Evolutionary conservation across 148 eudicot genomes (phyloP), one percentile per base, ranked within the genome.

Genomic region (Fallopia convolvulus): DNA sequence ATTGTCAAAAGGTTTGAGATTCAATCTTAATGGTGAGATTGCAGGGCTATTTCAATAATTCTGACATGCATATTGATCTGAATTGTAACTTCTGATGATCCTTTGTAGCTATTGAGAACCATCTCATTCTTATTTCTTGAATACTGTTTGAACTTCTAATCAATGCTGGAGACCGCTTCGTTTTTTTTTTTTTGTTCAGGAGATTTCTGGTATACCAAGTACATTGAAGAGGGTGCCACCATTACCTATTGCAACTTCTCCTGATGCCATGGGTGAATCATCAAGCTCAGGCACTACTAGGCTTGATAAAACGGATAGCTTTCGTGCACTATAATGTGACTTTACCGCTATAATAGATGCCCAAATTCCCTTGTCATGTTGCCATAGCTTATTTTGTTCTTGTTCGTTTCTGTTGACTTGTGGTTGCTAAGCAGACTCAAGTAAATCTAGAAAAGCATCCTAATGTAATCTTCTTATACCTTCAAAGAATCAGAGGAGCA

Each of bases 201-300:
- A 86, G 82, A 76, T 86, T 75, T 86, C 89, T 11, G 89, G 89
- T 47, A 83, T 86, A 76, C 85, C 85, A 20, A 77, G 86, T 15
- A 65, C 85, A 74, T 75, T 86, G 50, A 82, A 77, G 82, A 84
- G 74, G 60, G 36, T 81, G 75, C 79, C 74, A 63, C 70, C 85
- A 20, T 74, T 78, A 66, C 81, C 83, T 14, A 56, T 78, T 18
- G 77, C 86, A 15, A 60, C 75, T 68, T 82, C 86, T 74, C 85
- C 86, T 7, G 86, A 82, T 70, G 79, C 86, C 26, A 86, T 83
- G 89, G 83, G 86, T 23, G 86, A 84, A 75, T 86, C 86, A 21
- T 86, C 85, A 72, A 84, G 86, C 81, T 86, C 86, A 36, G 86
- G 86, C 50, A 82, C 83, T 33, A 74, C 82, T 30, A 77, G 83